Conservation (phyloP, 345 rosid genomes). For the Citrus medica region DNA sequence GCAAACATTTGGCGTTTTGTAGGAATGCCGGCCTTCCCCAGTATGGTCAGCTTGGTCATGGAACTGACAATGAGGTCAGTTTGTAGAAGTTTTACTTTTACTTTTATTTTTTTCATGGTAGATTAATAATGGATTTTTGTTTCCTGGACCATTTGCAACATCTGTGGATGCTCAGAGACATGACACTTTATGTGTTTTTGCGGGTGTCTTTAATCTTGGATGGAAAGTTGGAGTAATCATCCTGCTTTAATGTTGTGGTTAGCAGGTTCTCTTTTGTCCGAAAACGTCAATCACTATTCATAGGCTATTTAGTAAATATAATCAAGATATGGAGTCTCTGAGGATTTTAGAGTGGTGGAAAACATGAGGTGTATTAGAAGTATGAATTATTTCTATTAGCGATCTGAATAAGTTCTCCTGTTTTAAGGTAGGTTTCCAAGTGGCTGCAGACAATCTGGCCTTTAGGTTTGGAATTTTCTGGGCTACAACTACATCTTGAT, state of each 20-base stretch:
- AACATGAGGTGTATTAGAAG: neutral
- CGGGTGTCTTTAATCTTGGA: neutral
- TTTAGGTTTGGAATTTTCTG: neutral
- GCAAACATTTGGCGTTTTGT: slow-evolving; percentile 27
- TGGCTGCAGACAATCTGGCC: neutral
- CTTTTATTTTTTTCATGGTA: neutral
- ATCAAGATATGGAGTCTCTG: neutral
- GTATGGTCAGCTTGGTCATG: slow-evolving; percentile 99
- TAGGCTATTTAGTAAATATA: neutral
- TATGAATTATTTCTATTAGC: neutral
- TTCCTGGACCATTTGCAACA: neutral
- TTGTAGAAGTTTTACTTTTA: neutral
- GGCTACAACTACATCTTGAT: neutral
- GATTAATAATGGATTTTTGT: neutral
- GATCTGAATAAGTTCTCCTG: neutral
- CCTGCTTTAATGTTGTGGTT: neutral
- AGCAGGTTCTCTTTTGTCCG: neutral
- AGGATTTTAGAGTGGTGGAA: neutral
- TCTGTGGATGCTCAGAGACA: neutral
- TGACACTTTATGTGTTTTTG: neutral
- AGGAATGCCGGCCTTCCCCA: slow-evolving; percentile 99
- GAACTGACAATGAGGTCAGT: slow-evolving; percentile 92
- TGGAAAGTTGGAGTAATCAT: neutral
- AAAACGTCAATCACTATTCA: neutral
- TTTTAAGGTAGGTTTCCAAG: neutral